These are phyloP conservation scores for Ogataea minuta DNA, from an alignment of 805 yeast species.

Conservation along the genomic window DNA sequence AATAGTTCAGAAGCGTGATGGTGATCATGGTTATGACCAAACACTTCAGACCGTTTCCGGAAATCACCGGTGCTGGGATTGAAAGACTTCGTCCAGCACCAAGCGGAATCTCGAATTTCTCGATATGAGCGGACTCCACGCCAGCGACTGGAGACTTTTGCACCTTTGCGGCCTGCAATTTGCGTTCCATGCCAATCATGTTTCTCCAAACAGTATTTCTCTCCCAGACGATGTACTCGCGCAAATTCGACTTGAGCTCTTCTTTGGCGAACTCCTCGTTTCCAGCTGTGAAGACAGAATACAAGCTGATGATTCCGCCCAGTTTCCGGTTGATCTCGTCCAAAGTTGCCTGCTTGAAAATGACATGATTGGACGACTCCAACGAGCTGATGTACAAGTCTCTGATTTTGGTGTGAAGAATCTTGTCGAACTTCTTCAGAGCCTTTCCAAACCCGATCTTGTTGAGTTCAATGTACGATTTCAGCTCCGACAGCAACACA, in stretches of 20 bases:
- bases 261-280: conserved; percentile 41
- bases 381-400: conserved; percentile 53
- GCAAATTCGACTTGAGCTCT: conserved; percentile 52
- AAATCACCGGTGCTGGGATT: conserved; percentile 37
- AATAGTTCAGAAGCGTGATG: conserved; percentile 43
- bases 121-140: conserved; percentile 15
- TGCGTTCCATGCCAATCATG: conserved; percentile 86
- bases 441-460: conserved; percentile 87
- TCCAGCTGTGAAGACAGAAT: conserved; percentile 38
- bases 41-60: conserved; percentile 43
- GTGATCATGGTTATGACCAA: conserved; percentile 49
- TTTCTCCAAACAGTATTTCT: conserved; percentile 98
- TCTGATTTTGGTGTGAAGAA: conserved; percentile 60
- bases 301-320: conserved; percentile 40
- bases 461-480: conserved; percentile 81
- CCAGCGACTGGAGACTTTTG: conserved; percentile 30
- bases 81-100: conserved; percentile 31
- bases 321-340: conserved; percentile 50
- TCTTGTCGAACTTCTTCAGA: conserved; percentile 88
- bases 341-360: conserved; percentile 52
- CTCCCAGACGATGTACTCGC: conserved; percentile 97
- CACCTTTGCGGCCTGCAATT: conserved; percentile 68
- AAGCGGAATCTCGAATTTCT: conserved; percentile 24
- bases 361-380: conserved; percentile 43
- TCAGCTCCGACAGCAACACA: conserved; percentile 76